These are phyloP conservation scores for Tuber aestivum DNA, from an alignment of 495 filamentous ascomycete genomes.

Conservation along the genomic window DNA sequence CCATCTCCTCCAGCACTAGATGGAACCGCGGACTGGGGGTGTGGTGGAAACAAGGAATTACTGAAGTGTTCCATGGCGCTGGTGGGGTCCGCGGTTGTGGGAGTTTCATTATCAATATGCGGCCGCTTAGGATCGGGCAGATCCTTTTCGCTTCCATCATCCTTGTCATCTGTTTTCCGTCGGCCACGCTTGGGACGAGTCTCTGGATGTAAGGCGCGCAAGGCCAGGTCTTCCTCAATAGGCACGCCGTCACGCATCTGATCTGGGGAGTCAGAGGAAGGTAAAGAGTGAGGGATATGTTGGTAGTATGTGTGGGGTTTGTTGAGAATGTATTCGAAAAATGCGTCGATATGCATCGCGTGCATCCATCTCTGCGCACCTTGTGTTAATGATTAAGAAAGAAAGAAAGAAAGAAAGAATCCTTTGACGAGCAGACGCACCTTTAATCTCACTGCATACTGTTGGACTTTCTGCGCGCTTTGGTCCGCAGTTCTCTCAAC, in stretches of 20 bases:
- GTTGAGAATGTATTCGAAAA: conserved; percentile 83
- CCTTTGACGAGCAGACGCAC: conserved; percentile 48
- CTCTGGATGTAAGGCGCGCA: conserved; percentile 81
- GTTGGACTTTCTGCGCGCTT: conserved; percentile 93
- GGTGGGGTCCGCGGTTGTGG: conserved; percentile 52
- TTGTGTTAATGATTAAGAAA: conserved; percentile 9
- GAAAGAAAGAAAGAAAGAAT: conserved; percentile 7
- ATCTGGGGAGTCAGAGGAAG: conserved; percentile 50
- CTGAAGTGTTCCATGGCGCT: conserved; percentile 46
- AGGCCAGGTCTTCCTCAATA: conserved; percentile 84
- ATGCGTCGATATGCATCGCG: conserved; percentile 94
- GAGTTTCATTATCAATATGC: conserved; percentile 59
- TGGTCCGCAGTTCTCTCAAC: conserved; percentile 88
- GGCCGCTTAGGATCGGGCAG: conserved; percentile 55
- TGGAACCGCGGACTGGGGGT: conserved; percentile 58
- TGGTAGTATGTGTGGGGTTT: conserved; percentile 79
- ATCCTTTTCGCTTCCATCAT: conserved; percentile 52
- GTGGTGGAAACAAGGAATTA: conserved; percentile 28
- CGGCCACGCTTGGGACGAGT: conserved; percentile 85
- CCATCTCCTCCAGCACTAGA: conserved; percentile 57
- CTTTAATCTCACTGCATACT: conserved; percentile 92
- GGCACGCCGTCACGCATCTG: conserved; percentile 77
- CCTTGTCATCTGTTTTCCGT: conserved; percentile 72
- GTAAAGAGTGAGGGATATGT: conserved; percentile 57
- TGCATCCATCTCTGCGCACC: conserved; percentile 81